Conservation (phyloP, 805 yeast genomes). For the Pichia cephalocereana region DNA sequence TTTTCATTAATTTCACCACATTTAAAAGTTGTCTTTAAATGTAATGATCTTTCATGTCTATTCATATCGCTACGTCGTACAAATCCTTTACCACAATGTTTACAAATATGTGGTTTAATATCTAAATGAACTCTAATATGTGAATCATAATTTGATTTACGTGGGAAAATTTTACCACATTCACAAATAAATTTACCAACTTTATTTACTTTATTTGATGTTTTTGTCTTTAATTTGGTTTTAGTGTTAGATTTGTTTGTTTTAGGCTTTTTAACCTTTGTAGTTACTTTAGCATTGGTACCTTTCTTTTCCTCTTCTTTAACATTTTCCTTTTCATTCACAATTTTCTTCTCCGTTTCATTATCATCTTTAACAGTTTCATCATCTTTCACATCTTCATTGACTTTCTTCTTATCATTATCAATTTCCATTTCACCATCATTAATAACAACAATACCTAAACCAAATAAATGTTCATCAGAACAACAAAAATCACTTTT, state of each 20-base stretch:
- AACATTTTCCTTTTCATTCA: neutral
- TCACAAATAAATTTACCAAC: conserved; percentile 3
- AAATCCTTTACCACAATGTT: conserved; percentile 8
- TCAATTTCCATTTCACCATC: neutral
- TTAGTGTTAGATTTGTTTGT: too few species aligned
- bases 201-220: neutral
- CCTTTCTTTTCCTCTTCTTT: neutral
- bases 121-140: conserved; percentile 10
- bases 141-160: conserved; percentile 13
- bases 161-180: conserved; percentile 9
- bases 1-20: neutral
- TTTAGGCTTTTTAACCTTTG: neutral
- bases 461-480: neutral
- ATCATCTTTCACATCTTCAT: too few species aligned
- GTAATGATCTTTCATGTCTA: conserved; percentile 10
- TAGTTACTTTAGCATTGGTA: neutral
- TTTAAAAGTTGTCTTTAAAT: conserved; percentile 4
- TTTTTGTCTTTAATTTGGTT: neutral
- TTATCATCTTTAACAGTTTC: neutral
- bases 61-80: conserved; percentile 10
- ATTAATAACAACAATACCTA: neutral
- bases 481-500: neutral
- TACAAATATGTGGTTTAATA: conserved; percentile 8
- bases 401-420: too few species aligned
- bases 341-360: neutral